phyloP scores from a whole-genome alignment of 129 eudicot genomes.

The Glebionis coronaria region DNA sequence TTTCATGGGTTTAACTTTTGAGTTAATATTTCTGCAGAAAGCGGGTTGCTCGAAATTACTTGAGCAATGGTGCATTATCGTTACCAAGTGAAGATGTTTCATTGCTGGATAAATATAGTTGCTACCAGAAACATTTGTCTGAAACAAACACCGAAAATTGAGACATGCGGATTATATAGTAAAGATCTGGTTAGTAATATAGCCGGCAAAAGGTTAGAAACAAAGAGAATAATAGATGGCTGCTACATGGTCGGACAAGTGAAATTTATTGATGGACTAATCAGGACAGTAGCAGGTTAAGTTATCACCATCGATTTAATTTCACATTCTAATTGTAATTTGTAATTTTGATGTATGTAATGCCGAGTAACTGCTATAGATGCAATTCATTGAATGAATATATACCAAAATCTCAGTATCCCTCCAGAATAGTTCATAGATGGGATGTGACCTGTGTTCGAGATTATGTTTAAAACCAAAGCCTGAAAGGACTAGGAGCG shows the following conservation, averaged over 20 bases:
- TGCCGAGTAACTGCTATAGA: conserved; percentile 13
- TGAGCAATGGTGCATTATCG: conserved; percentile 57
- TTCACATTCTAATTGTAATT: conserved; percentile 14
- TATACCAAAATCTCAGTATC: not conserved
- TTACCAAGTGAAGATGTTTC: conserved; percentile 66
- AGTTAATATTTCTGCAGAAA: conserved; percentile 36
- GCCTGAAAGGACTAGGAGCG: too few species aligned
- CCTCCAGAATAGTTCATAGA: not conserved
- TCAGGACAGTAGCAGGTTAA: conserved; percentile 20
- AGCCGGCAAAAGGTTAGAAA: conserved; percentile 15
- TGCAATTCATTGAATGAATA: conserved; percentile 2
- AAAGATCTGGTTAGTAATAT: not conserved
- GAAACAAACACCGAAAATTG: conserved; percentile 25
- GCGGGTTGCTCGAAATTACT: conserved; percentile 57
- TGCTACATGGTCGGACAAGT: conserved; percentile 1
- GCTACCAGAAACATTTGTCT: conserved; percentile 31
- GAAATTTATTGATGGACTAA: not conserved
- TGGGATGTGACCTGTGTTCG: not conserved
- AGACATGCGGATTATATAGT: conserved; percentile 7
- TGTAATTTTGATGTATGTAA: conserved; percentile 9
- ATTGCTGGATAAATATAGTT: conserved; percentile 42
- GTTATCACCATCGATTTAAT: conserved; percentile 14
- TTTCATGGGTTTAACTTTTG: not conserved
- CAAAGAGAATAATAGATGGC: conserved; percentile 6
- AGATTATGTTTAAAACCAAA: too few species aligned